Base-by-base conservation (phyloP, 1,139 yeast species). In the Sugiyamaella pinicola region DNA sequence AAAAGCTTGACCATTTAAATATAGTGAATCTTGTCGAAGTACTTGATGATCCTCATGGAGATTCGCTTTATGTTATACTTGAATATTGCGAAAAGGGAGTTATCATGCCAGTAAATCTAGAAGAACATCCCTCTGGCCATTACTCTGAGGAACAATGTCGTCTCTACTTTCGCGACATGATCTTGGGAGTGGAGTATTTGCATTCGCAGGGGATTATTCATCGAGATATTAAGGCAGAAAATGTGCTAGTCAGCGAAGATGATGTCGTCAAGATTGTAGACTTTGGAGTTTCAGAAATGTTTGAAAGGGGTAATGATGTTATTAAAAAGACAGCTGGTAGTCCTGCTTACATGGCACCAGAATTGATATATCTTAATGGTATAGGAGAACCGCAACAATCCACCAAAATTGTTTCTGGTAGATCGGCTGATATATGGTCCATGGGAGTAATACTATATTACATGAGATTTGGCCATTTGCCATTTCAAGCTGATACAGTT, bases 141-240 rank as follows among this genome's bases (percentile, higher is more conserved):
- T 69, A 68, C 47, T 61, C 64, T 10, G 74, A 71, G 43, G 74
- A 70, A 49, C 71, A 71, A 56, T 73, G 76, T 57, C 68, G 78
- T 3, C 63, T 72, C 21, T 72, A 65, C 29, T 85, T 93, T 63
- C 77, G 96, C 58, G 97, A 93, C 64, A 90, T 93, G 49, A 77
- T 93, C 7, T 75, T 89, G 29, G 99, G 97, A 0, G 75, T 93
- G 41, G 98, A 93, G 69, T 93, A 91, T 70, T 71, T 93, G 59
- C 99, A 93, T 71, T 78, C 87, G 56, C 96, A 89, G 67, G 98
- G 97, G 1, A 88, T 93, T 46, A 87, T 93, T 15, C 99, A 93
- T 69, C 79, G 98, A 57, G 99, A 93, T 69, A 91, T 93, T 58
- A 93, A 93, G 68, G 96, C 98, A 1, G 97, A 96, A 12, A 93